Evolutionary conservation across 1,284 basidiomycete species (phyloP), one percentile per base, ranked within the genome.

Genomic region (Papiliotrema nemorosa): DNA sequence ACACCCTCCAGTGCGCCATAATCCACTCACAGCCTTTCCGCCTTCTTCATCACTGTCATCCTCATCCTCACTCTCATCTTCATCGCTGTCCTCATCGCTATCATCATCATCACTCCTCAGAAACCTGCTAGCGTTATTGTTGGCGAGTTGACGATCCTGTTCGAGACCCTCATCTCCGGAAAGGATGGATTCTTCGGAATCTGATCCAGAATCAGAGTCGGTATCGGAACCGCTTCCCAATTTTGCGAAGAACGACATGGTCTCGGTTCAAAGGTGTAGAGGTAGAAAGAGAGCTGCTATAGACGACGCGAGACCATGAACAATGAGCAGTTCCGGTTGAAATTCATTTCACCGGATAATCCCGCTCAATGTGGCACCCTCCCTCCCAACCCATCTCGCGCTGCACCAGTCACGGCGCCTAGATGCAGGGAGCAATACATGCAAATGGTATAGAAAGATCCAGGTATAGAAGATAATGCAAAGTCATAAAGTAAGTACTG

Each of bases 201-300:
- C 73, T 22, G 68, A 68, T 31, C 67, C 68, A 34, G 65, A 67
- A 38, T 68, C 66, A 10, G 67, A 67, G 47, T 69, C 70, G 20
- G 62, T 61, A 43, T 70, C 69, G 46, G 63, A 65, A 29, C 61
- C 64, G 40, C 62, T 63, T 33, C 66, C 60, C 44, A 69, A 54
- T 53, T 62, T 64, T 38, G 69, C 66, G 49, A 73, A 73, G 68
- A 73, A 70, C n/a, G 67, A 70, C 67, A 70, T 70, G 26, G 26
- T 57, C 37, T 36, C 6, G 40, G 12, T 33, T 18, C 18, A 16
- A n/a, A 3, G 12, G 24, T 43, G 12, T 9, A 27, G 7, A 14
- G 4, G n/a, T n/a, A n/a, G n/a, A n/a, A n/a, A n/a, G n/a, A n/a
- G n/a, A n/a, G n/a, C n/a, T n/a, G n/a, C n/a, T n/a, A n/a, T n/a